phyloP scores from a whole-genome alignment of 805 yeast species.

The Soucietia sequanensis region DNA sequence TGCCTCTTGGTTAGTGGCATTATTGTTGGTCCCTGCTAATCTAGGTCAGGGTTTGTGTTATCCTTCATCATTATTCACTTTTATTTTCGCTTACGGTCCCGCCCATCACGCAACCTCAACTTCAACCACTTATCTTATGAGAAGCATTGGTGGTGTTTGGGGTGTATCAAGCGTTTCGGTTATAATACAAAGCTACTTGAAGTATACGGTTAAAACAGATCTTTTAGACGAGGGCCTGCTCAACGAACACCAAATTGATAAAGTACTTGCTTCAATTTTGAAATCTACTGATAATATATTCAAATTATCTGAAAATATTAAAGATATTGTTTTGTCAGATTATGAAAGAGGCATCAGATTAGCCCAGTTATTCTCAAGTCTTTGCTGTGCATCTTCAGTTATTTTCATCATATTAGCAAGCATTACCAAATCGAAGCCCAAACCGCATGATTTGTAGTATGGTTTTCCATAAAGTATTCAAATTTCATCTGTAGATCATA shows the following conservation, averaged over 20 bases:
- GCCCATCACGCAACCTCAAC: constrained; percentile 39
- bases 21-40: constrained; percentile 33
- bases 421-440: constrained; percentile 7
- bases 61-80: constrained; percentile 35
- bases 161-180: constrained; percentile 32
- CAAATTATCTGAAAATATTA: constrained; percentile 13
- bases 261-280: constrained; percentile 15
- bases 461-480: too few relatives aligned
- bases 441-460: too few relatives aligned
- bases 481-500: too few relatives aligned
- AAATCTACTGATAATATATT: constrained; percentile 20
- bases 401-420: constrained; percentile 13
- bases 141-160: constrained; percentile 42
- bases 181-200: constrained; percentile 16
- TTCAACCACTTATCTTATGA: constrained; percentile 34
- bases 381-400: constrained; percentile 15
- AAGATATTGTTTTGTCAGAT: constrained; percentile 17
- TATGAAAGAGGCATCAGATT: constrained; percentile 22
- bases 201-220: constrained; percentile 10
- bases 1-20: constrained; percentile 23
- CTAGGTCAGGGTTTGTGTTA: constrained; percentile 40
- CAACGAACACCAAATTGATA: constrained; percentile 10
- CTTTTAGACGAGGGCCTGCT: constrained; percentile 11
- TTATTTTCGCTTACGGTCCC: constrained; percentile 29
- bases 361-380: constrained; percentile 21